A percentile compares a stretch with the other conserved stretches of the same genome.
Evolutionary conservation across 2,329 filamentous ascomycete species (phyloP).

Genomic region (Exutisphaerella laricina): DNA sequence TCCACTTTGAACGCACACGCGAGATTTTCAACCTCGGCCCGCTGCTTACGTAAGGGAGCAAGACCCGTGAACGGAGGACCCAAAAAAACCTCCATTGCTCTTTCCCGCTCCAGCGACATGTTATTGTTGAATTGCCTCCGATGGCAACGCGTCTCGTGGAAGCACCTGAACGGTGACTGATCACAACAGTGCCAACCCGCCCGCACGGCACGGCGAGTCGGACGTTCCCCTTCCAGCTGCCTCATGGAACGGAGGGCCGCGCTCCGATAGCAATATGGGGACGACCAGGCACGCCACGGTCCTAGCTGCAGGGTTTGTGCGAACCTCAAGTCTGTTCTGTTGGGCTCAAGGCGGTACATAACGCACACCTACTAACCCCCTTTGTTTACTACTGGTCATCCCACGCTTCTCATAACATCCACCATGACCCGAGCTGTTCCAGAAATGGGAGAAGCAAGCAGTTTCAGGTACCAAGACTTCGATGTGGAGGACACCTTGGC

Average conservation of each 20-base stretch:
- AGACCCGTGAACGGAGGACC: too few relatives aligned
- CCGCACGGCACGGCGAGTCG: neutral
- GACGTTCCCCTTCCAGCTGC: neutral
- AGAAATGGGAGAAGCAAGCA: neutral
- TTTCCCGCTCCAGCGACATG: too few relatives aligned
- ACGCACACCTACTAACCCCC: neutral
- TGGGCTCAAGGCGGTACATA: neutral
- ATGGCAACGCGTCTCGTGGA: too few relatives aligned
- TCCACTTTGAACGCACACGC: too few relatives aligned
- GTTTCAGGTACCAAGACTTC: conserved; percentile 21
- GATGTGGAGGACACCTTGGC: conserved; percentile 30
- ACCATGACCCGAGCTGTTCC: neutral
- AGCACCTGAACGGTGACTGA: too few relatives aligned
- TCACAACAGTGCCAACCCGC: neutral
- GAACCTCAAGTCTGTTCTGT: neutral
- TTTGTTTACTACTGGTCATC: too few relatives aligned
- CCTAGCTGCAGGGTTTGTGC: neutral
- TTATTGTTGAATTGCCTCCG: too few relatives aligned
- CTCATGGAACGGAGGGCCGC: neutral
- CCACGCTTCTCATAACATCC: neutral
- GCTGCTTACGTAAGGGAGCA: too few relatives aligned
- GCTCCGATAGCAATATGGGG: neutral
- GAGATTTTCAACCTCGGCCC: too few relatives aligned
- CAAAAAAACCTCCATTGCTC: too few relatives aligned
- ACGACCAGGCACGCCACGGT: neutral